Percentiles rank a stretch among this genome's conserved stretches.
These are phyloP conservation scores for Lipomyces spencermartinsiae DNA, from an alignment of 805 yeast genomes.

Conservation along the genomic window DNA sequence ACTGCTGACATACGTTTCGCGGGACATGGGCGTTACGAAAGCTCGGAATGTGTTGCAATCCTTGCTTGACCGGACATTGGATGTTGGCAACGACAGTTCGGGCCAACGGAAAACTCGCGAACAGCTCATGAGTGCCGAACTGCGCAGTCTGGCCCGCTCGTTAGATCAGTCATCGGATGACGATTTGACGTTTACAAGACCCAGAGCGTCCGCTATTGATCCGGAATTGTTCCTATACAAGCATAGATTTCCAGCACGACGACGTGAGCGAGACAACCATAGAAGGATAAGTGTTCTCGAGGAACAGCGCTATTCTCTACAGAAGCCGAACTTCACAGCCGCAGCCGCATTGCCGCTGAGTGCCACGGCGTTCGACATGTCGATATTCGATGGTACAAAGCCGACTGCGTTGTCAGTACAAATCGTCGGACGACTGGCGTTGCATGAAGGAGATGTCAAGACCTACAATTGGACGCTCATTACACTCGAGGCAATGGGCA, in stretches of 20 bases:
- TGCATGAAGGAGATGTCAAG: slow-evolving; percentile 17
- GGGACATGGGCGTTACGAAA: slow-evolving; percentile 17
- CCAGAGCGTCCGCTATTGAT: not conserved
- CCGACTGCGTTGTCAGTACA: slow-evolving; percentile 16
- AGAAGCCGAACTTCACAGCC: not conserved
- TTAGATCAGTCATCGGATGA: not conserved
- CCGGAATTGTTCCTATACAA: not conserved
- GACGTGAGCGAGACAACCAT: not conserved
- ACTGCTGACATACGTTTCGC: slow-evolving; percentile 14
- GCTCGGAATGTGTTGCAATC: slow-evolving; percentile 21
- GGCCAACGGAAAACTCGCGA: not conserved
- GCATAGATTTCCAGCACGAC: not conserved
- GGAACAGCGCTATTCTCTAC: not conserved
- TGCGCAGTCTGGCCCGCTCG: not conserved
- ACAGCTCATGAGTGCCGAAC: not conserved
- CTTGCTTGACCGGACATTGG: slow-evolving; percentile 5
- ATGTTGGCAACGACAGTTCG: not conserved
- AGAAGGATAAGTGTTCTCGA: not conserved
- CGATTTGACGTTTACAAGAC: not conserved
- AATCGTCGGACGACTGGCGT: slow-evolving; percentile 21
- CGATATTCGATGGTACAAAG: slow-evolving; percentile 14
- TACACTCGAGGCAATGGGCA: slow-evolving; percentile 29
- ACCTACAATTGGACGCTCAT: slow-evolving; percentile 28
- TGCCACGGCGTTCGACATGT: slow-evolving; percentile 10
- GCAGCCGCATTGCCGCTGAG: not conserved